Base-by-base conservation (phyloP, 768 basidiomycete genomes). In the Phaeotremella fagi region DNA sequence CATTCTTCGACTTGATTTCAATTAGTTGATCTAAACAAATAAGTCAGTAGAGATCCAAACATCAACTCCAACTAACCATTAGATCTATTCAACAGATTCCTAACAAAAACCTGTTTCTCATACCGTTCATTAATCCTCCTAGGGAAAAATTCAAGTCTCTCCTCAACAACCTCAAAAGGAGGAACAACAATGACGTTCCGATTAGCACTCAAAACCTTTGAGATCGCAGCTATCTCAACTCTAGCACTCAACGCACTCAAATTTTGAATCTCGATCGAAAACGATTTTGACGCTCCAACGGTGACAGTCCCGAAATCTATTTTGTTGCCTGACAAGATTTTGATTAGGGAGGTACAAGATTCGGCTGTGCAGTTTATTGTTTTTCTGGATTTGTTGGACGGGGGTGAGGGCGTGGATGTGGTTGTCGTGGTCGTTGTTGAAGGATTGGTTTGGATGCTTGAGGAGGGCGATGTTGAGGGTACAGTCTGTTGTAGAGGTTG, bases 121-220 rank as follows among this genome's bases (percentile, higher is more conserved):
- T 74, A 74, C 25, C 52, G 49, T n/a, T 70, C 62, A 36, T 74
- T 74, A 50, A 71, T 72, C 49, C 72, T 35, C n/a, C 72, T 51
- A n/a, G 72, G 72, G 52, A 70, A 68, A 45, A 74, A 66, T 22
- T 74, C 72, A 31, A 74, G 45, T 44, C 58, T 59, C 50, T 72
- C 68, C 49, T 67, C 66, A 3, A 70, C 61, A 24, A 47, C 59
- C 45, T 66, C 64, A 4, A 49, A 38, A 0, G 68, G 68, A 14
- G 65, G 70, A 42, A 74, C 70, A 22, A 65, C 59, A 44, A 74
- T 59, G 28, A 67, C 64, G 44, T 70, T 68, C 36, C 70, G 60
- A 33, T 65, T 66, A 5, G 68, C 59, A 45, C 61, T 66, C 9
- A 73, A 52, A 14, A 74, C 72, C 48, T 72, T 74, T 14, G 63